Percentiles rank a stretch among this genome's conserved stretches.
Conservation (phyloP, 345 rosid species). For the Punica granatum region DNA sequence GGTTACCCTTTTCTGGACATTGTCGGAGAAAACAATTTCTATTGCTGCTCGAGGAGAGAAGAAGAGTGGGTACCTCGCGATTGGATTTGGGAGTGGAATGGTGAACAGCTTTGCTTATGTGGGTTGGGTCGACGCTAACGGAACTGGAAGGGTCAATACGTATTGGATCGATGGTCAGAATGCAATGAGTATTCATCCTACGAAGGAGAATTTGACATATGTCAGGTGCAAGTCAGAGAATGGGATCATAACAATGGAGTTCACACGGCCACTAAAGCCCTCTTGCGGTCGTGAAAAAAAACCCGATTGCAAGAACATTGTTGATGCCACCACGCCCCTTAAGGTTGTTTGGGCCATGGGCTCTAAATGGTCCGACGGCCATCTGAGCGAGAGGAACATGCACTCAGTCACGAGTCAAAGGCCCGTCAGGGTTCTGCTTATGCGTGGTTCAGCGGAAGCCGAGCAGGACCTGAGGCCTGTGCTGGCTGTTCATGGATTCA, state of each 20-base stretch:
- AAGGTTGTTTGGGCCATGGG: conserved; percentile 97
- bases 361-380: conserved; percentile 66
- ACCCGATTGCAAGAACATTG: conserved; percentile 69
- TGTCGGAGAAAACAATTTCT: conserved; percentile 60
- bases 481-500: conserved; percentile 92
- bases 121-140: conserved; percentile 74
- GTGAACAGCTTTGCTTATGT: conserved; percentile 77
- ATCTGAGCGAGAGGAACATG: conserved; percentile 80
- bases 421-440: conserved; percentile 67
- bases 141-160: conserved; percentile 67
- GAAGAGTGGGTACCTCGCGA: conserved; percentile 87
- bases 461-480: conserved; percentile 91
- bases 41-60: conserved; percentile 90
- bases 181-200: conserved; percentile 59
- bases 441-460: conserved; percentile 86
- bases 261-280: conserved; percentile 66
- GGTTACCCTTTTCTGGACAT: conserved; percentile 88
- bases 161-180: conserved; percentile 89
- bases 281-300: conserved; percentile 38
- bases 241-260: conserved; percentile 90
- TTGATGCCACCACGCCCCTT: conserved; percentile 90
- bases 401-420: conserved; percentile 85
- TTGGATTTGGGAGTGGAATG: conserved; percentile 84
- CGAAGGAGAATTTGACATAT: conserved; percentile 69
- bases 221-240: conserved; percentile 87